Evolutionary conservation across 495 filamentous ascomycete genomes (phyloP).

Genomic region (Penicillium canescens): DNA sequence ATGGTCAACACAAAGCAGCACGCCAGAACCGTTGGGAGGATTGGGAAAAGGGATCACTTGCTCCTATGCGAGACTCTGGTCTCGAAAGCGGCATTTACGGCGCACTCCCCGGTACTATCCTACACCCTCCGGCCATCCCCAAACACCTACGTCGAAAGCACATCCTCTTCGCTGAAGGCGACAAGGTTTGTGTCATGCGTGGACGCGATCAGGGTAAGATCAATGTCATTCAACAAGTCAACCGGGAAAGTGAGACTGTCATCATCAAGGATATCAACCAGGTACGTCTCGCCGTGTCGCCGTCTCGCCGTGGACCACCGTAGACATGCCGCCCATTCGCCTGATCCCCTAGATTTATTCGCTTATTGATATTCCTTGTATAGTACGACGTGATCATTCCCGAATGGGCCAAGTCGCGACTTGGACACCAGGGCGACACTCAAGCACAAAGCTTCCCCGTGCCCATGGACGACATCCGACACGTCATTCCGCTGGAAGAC

Average conservation of each 20-base stretch:
- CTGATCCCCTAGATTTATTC: background rate
- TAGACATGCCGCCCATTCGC: background rate
- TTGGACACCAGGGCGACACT: conserved; percentile 42
- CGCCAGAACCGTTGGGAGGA: conserved; percentile 58
- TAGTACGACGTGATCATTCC: conserved; percentile 62
- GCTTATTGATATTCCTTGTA: conserved; percentile 9
- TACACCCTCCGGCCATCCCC: conserved; percentile 38
- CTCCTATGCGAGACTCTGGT: conserved; percentile 69
- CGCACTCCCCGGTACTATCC: conserved; percentile 35
- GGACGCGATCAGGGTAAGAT: conserved; percentile 83
- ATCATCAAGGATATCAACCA: conserved; percentile 63
- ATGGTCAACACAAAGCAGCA: conserved; percentile 31
- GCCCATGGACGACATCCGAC: conserved; percentile 68
- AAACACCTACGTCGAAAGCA: conserved; percentile 52
- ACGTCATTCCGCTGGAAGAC: conserved; percentile 74
- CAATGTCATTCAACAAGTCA: conserved; percentile 61
- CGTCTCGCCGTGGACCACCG: conserved; percentile 12
- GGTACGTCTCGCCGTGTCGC: conserved; percentile 50
- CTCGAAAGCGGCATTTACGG: conserved; percentile 10
- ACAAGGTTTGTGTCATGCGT: conserved; percentile 76
- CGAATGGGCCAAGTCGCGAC: conserved; percentile 46
- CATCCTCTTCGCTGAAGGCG: conserved; percentile 65
- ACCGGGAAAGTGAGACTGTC: conserved; percentile 56
- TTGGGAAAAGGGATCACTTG: conserved; percentile 72
- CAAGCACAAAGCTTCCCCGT: conserved; percentile 51